These are phyloP conservation scores for Melanogaster broomeanus DNA, from an alignment of 768 basidiomycete genomes.

Conservation along the genomic window DNA sequence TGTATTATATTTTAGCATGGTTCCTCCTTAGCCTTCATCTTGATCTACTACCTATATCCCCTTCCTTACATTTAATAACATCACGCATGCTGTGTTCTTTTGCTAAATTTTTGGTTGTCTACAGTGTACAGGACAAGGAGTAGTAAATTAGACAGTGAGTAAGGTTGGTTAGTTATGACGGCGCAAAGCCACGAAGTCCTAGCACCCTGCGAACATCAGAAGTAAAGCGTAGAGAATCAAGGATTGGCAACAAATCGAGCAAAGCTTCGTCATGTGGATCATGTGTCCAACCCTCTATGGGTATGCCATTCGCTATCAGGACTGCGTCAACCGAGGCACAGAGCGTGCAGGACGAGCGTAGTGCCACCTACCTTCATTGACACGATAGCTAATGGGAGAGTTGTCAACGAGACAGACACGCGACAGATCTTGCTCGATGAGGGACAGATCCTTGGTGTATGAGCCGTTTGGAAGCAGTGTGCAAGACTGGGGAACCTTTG, in stretches of 20 bases:
- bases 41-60: constrained; percentile 38
- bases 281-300: constrained; percentile 98
- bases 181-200: constrained; percentile 63
- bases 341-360: background rate
- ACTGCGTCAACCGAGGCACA: background rate
- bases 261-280: constrained; percentile 97
- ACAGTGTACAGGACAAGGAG: constrained; percentile 39
- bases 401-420: constrained; percentile 96
- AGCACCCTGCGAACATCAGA: constrained; percentile 92
- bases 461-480: constrained; percentile 90
- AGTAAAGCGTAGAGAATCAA: constrained; percentile 95
- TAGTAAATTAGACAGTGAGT: constrained; percentile 38
- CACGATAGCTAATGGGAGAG: constrained; percentile 87
- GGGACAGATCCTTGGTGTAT: constrained; percentile 89
- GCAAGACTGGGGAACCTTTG: constrained; percentile 64
- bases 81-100: constrained; percentile 20
- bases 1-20: constrained; percentile 10
- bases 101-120: constrained; percentile 20
- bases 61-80: constrained; percentile 29
- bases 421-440: constrained; percentile 89
- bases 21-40: constrained; percentile 16
- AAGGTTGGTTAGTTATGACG: constrained; percentile 37
- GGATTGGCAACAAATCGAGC: constrained; percentile 90
- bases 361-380: constrained; percentile 77
- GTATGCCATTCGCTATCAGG: constrained; percentile 88